phyloP scores from a whole-genome alignment of 1,284 basidiomycete species.

The Entoloma clypeatum region DNA sequence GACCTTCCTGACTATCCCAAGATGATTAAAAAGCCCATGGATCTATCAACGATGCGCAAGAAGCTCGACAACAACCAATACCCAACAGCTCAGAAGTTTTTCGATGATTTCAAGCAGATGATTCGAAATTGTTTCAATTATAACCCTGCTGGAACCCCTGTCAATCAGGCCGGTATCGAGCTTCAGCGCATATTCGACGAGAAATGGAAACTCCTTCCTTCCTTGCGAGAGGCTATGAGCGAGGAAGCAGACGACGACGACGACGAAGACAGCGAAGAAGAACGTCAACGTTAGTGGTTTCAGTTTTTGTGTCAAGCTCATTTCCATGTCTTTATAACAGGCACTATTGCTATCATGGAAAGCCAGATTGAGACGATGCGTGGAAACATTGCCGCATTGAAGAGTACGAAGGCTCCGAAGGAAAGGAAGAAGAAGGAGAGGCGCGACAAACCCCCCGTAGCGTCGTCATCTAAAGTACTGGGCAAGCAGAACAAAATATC shows the following conservation, averaged over 20 bases:
- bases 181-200: conserved; percentile 86
- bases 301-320: conserved; percentile 9
- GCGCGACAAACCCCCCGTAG: conserved; percentile 48
- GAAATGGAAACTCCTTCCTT: conserved; percentile 82
- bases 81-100: conserved; percentile 72
- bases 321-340: conserved; percentile 33
- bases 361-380: conserved; percentile 71
- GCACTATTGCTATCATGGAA: conserved; percentile 68
- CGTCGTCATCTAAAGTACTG: conserved; percentile 58
- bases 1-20: conserved; percentile 85
- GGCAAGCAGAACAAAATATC: conserved; percentile 46
- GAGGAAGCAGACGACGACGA: conserved; percentile 44
- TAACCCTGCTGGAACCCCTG: conserved; percentile 86
- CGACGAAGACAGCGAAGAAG: conserved; percentile 45
- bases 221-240: conserved; percentile 45
- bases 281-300: conserved; percentile 50
- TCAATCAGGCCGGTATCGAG: conserved; percentile 79
- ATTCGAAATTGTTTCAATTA: conserved; percentile 91
- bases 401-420: conserved; percentile 48
- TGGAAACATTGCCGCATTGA: conserved; percentile 59
- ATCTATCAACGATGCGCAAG: conserved; percentile 81
- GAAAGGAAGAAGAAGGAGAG: conserved; percentile 67
- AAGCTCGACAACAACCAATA: conserved; percentile 82
- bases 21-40: conserved; percentile 93
- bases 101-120: conserved; percentile 91